These are phyloP conservation scores for Exserohilum rostratum DNA, from an alignment of 2,329 filamentous ascomycete species.

Conservation along the genomic window DNA sequence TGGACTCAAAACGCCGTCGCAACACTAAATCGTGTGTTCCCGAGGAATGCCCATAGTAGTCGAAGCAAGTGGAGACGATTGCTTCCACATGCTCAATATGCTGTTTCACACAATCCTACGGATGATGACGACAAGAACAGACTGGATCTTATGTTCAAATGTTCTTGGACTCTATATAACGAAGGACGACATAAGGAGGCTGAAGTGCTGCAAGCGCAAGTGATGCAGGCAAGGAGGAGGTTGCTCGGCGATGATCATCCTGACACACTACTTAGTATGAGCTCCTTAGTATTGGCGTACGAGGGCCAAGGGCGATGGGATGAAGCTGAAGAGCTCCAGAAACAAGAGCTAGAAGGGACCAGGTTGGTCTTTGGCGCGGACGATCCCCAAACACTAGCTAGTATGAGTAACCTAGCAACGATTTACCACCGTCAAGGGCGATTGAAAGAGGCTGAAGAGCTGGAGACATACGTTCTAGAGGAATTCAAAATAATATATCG, in stretches of 20 bases:
- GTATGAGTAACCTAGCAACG: not conserved
- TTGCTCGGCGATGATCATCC: too few relatives aligned
- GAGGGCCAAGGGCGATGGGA: too few relatives aligned
- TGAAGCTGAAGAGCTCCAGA: too few relatives aligned
- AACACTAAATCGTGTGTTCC: not conserved
- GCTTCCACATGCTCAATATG: not conserved
- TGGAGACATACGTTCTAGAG: constrained; percentile 20
- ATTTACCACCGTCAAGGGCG: too few relatives aligned
- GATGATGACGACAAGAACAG: not conserved
- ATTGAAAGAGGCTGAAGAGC: constrained; percentile 12
- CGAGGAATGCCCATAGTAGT: not conserved
- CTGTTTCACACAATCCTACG: not conserved
- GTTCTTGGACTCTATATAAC: not conserved
- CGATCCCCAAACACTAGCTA: too few relatives aligned
- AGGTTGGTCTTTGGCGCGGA: too few relatives aligned
- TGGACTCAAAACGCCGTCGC: not conserved
- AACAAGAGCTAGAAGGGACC: too few relatives aligned
- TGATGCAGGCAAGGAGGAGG: too few relatives aligned
- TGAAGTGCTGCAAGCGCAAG: not conserved
- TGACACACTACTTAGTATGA: too few relatives aligned
- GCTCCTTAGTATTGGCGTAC: too few relatives aligned
- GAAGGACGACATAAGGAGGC: not conserved
- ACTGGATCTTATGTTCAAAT: not conserved
- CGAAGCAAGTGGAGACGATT: not conserved
- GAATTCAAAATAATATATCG: too few relatives aligned